Percentiles rank a stretch among this genome's conserved stretches.
These are phyloP conservation scores for Immersiella caudata DNA, from an alignment of 495 filamentous ascomycete genomes.

Conservation along the genomic window DNA sequence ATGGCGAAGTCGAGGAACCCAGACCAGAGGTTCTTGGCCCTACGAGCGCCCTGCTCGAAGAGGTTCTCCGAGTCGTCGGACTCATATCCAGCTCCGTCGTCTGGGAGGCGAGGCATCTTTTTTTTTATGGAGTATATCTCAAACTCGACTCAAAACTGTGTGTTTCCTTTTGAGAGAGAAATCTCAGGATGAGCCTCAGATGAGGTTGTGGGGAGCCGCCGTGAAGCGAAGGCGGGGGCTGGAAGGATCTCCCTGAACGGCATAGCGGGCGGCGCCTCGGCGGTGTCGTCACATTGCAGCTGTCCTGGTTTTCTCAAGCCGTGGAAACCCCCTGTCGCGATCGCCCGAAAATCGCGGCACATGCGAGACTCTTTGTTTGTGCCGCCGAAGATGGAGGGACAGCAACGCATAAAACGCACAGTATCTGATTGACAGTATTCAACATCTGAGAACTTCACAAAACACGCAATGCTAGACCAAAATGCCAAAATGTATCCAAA, in stretches of 20 bases:
- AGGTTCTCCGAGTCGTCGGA: constrained; percentile 39
- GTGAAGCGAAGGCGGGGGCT: not conserved
- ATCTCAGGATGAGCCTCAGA: not conserved
- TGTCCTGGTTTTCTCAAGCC: constrained; percentile 4
- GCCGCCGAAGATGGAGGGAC: not conserved
- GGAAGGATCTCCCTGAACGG: not conserved
- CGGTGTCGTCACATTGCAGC: constrained; percentile 16
- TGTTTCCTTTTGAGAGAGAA: not conserved
- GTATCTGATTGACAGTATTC: not conserved
- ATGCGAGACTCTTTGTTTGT: not conserved
- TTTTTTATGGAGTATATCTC: not conserved
- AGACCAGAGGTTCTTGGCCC: constrained; percentile 52
- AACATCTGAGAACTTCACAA: not conserved
- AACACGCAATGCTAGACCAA: not conserved
- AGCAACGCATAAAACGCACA: not conserved
- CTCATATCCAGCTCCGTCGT: constrained; percentile 15
- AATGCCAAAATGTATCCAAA: not conserved
- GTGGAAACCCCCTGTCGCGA: not conserved
- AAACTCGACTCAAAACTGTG: not conserved
- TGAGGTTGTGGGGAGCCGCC: not conserved
- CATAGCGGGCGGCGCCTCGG: not conserved
- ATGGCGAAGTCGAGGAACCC: constrained; percentile 73
- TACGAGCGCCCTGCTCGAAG: constrained; percentile 38
- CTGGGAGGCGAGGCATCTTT: constrained; percentile 22
- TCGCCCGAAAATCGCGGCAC: not conserved